These are phyloP conservation scores for Phalaenopsis equestris DNA, from an alignment of 106 monocot species.

Conservation along the genomic window DNA sequence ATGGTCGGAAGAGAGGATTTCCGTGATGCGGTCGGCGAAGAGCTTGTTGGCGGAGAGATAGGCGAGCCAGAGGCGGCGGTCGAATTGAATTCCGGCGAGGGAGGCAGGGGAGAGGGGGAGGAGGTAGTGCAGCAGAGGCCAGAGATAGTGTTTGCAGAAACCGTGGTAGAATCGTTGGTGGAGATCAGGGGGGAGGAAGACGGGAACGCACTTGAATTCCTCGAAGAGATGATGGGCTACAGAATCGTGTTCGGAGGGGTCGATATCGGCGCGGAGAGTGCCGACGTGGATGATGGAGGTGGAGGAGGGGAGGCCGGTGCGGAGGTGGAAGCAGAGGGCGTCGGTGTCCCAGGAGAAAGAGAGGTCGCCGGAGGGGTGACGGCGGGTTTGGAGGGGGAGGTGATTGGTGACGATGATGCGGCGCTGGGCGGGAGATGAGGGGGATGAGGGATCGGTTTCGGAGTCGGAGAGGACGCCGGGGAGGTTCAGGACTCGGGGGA, in stretches of 20 bases:
- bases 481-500: background rate
- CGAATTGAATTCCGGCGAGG: constrained; percentile 32
- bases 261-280: constrained; percentile 33
- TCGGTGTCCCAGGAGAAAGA: constrained; percentile 51
- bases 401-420: constrained; percentile 54
- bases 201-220: constrained; percentile 60
- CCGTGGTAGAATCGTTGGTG: constrained; percentile 71
- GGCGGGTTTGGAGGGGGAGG: constrained; percentile 26
- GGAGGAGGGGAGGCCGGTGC: constrained; percentile 43
- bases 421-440: constrained; percentile 10
- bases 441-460: background rate
- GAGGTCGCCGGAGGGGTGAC: constrained; percentile 15
- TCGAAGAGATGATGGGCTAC: constrained; percentile 31
- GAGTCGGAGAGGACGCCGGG: background rate
- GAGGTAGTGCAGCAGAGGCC: constrained; percentile 82
- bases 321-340: constrained; percentile 55
- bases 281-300: constrained; percentile 58
- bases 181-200: constrained; percentile 47
- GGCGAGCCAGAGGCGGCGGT: constrained; percentile 48
- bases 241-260: constrained; percentile 30
- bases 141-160: constrained; percentile 89
- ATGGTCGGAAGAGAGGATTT: constrained; percentile 55
- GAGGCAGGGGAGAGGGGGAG: constrained; percentile 43
- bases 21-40: constrained; percentile 57
- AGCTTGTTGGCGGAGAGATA: constrained; percentile 66